Base-by-base conservation (phyloP, 345 rosid species). In the Lumnitzera littorea region DNA sequence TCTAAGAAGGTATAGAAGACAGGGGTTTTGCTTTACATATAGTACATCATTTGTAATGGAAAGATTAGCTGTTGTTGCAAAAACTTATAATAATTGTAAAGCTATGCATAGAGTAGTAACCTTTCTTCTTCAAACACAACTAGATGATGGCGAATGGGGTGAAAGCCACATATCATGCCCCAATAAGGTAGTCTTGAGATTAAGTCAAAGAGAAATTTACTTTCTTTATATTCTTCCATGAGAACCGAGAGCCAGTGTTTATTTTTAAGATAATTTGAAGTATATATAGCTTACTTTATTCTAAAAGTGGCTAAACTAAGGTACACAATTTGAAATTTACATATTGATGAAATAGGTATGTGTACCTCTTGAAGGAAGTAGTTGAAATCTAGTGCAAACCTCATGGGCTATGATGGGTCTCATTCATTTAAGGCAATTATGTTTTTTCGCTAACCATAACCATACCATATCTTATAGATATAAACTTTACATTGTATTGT, bases 361-460 rank as follows among this genome's bases (percentile, higher is more conserved):
- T 41, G 65, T 57, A 29, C 77, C 89, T n/a, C 71, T 69, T 7
- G 77, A 83, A 72, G 80, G 72, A 25, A 61, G 63, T 0, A 50
- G 78, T 63, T 78, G 92, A 6, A 82, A 79, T 58, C 50, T 82
- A 58, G 87, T 79, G 7, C 85, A 84, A 0, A 82, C 89, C 0
- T 70, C 81, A 9, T 70, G 71, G 82, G 88, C 81, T 55, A 49
- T 80, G 72, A 66, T 72, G 76, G 80, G 73, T 57, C 58, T 80
- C 15, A 75, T 87, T 64, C 73, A 69, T 58, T 56, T 75, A 0
- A 86, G 86, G 15, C 87, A 85, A 87, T 84, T 80, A 10, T 51
- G 56, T 52, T 15, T 1, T 27, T 47, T 3, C 17, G 23, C n/a
- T 13, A 48, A 23, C 36, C 12, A 16, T 48, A 48, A 56, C 15